Percentiles rank a stretch among this genome's conserved stretches.
Evolutionary conservation across 768 basidiomycete species (phyloP).

Genomic region (Rhizopogon rudus): DNA sequence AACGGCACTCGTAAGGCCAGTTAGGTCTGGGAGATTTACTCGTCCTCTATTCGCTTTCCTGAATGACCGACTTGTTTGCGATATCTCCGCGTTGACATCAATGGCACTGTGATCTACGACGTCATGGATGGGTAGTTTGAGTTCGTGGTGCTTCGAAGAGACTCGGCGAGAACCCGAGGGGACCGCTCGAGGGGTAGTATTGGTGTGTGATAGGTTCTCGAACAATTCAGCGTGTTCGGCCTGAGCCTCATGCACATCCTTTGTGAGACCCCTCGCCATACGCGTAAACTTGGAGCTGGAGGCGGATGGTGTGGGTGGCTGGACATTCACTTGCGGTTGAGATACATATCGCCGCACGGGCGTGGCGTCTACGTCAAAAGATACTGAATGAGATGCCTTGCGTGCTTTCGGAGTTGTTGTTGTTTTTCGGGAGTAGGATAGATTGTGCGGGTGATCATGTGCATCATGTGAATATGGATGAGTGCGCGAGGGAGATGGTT

Average conservation of each 20-base stretch:
- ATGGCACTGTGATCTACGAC: constrained; percentile 21
- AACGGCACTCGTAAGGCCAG: constrained; percentile 75
- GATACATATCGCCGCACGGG: constrained; percentile 21
- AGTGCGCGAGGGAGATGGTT: constrained; percentile 10
- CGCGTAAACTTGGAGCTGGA: constrained; percentile 54
- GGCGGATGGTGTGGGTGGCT: constrained; percentile 58
- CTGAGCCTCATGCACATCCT: constrained; percentile 45
- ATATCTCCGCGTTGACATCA: constrained; percentile 3
- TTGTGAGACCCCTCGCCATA: constrained; percentile 50
- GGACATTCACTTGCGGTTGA: constrained; percentile 40
- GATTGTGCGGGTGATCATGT: background rate
- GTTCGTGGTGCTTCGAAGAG: background rate
- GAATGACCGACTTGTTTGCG: constrained; percentile 6
- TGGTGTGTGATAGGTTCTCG: background rate
- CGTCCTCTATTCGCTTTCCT: constrained; percentile 30
- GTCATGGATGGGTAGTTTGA: constrained; percentile 27
- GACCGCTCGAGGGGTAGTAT: background rate
- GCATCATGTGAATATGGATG: constrained; percentile 7
- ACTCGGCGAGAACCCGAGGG: constrained; percentile 2
- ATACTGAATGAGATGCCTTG: constrained; percentile 18
- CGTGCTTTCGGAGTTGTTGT: constrained; percentile 31
- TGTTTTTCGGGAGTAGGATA: constrained; percentile 12
- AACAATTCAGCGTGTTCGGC: constrained; percentile 4
- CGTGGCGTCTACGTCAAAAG: constrained; percentile 23
- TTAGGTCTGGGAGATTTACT: constrained; percentile 75